phyloP scores from a whole-genome alignment of 1,139 yeast genomes.

The Suhomyces kunorum region DNA sequence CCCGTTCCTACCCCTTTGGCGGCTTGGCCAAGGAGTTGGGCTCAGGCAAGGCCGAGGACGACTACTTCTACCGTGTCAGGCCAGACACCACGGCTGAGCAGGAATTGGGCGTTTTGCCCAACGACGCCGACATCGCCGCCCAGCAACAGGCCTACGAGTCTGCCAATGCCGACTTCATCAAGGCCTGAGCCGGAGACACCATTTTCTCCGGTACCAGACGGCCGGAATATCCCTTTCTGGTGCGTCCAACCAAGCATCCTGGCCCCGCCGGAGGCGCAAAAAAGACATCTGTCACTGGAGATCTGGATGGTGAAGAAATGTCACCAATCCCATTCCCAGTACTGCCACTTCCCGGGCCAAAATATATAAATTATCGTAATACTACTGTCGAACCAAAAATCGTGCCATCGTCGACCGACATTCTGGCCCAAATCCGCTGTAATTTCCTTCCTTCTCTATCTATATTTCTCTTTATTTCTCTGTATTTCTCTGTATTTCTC shows the following conservation, averaged over 20 bases:
- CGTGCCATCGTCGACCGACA: neutral
- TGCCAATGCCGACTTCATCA: conserved; percentile 42
- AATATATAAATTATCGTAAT: neutral
- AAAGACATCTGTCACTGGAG: too few species aligned
- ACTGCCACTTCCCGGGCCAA: neutral
- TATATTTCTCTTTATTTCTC: too few species aligned
- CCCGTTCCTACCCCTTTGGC: conserved; percentile 71
- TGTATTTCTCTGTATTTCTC: neutral
- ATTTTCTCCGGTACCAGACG: too few species aligned
- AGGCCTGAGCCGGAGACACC: conserved; percentile 29
- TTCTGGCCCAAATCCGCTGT: too few species aligned
- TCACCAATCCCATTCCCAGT: too few species aligned
- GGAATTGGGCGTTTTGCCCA: conserved; percentile 41
- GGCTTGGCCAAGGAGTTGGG: conserved; percentile 78
- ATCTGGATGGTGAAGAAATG: too few species aligned
- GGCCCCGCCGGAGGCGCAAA: too few species aligned
- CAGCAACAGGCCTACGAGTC: conserved; percentile 37
- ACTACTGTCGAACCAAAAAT: neutral
- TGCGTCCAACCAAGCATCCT: too few species aligned
- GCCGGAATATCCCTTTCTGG: too few species aligned
- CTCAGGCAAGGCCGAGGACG: conserved; percentile 54
- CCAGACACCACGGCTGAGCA: conserved; percentile 44
- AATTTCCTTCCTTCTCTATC: too few species aligned
- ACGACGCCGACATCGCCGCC: conserved; percentile 30
- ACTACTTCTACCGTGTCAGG: conserved; percentile 43